These are phyloP conservation scores for Aspergillus calidoustus DNA, from an alignment of 2,329 filamentous ascomycete species.

Conservation along the genomic window DNA sequence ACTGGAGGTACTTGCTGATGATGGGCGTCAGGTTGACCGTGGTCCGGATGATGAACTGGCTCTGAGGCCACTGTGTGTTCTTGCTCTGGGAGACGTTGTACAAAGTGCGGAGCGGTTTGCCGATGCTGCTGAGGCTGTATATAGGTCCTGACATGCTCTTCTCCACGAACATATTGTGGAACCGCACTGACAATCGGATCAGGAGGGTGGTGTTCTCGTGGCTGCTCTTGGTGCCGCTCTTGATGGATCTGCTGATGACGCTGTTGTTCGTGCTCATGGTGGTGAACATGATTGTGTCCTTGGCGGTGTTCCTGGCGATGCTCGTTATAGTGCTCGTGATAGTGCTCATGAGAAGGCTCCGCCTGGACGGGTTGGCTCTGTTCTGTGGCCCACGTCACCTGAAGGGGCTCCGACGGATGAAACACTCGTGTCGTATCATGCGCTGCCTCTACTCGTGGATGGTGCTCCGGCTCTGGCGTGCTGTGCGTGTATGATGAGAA, in stretches of 20 bases:
- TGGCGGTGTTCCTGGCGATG: not conserved
- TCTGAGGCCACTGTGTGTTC: slow-evolving; percentile 9
- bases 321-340: not conserved
- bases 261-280: not conserved
- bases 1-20: slow-evolving; percentile 46
- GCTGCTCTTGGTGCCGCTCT: not conserved
- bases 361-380: not conserved
- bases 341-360: not conserved
- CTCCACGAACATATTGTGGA: slow-evolving; percentile 51
- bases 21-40: slow-evolving; percentile 25
- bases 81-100: slow-evolving; percentile 19
- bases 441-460: not conserved
- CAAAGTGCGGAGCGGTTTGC: slow-evolving; percentile 17
- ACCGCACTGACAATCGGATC: slow-evolving; percentile 41
- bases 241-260: not conserved
- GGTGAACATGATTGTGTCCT: not conserved
- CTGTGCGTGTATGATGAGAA: not conserved
- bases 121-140: slow-evolving; percentile 27
- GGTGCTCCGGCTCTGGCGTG: not conserved
- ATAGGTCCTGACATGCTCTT: slow-evolving; percentile 46
- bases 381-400: not conserved
- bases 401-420: not conserved
- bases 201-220: not conserved
- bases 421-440: not conserved
- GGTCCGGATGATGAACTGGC: not conserved